phyloP scores from a whole-genome alignment of 106 monocot genomes.

The Phalaenopsis equestris region DNA sequence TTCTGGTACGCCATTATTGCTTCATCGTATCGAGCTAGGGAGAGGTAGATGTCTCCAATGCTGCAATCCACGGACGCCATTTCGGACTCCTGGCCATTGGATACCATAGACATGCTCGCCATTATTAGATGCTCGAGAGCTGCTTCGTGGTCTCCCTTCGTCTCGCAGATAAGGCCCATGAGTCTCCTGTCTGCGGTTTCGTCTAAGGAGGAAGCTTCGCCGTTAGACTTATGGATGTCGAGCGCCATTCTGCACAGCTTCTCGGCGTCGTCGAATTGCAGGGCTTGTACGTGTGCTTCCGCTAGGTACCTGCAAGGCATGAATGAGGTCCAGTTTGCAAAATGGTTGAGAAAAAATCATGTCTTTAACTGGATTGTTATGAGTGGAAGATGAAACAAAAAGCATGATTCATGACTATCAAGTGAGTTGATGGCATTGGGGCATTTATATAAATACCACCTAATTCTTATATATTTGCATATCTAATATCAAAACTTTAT shows the following conservation, averaged over 20 bases:
- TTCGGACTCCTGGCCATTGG: slow-evolving; percentile 57
- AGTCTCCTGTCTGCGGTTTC: slow-evolving; percentile 61
- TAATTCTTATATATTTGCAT: no score
- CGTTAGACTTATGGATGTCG: slow-evolving; percentile 46
- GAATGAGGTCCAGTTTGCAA: not conserved
- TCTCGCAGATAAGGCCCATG: slow-evolving; percentile 67
- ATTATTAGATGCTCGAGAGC: slow-evolving; percentile 66
- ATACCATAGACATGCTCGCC: slow-evolving; percentile 59
- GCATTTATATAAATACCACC: no score
- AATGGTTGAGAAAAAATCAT: not conserved
- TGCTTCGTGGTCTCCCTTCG: slow-evolving; percentile 49
- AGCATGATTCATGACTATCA: not conserved
- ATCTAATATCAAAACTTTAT: no score
- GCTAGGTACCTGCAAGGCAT: slow-evolving; percentile 46
- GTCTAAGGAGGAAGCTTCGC: slow-evolving; percentile 40
- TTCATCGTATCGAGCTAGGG: slow-evolving; percentile 57
- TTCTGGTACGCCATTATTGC: slow-evolving; percentile 71
- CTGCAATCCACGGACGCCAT: slow-evolving; percentile 57
- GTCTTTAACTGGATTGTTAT: not conserved
- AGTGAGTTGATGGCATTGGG: not conserved
- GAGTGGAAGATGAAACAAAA: not conserved
- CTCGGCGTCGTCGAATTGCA: slow-evolving; percentile 63
- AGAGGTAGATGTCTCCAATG: slow-evolving; percentile 64
- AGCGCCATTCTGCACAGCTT: slow-evolving; percentile 53
- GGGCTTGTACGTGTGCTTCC: slow-evolving; percentile 58